Conservation (phyloP, 2,329 filamentous ascomycete genomes). For the Botrytis fabae region DNA sequence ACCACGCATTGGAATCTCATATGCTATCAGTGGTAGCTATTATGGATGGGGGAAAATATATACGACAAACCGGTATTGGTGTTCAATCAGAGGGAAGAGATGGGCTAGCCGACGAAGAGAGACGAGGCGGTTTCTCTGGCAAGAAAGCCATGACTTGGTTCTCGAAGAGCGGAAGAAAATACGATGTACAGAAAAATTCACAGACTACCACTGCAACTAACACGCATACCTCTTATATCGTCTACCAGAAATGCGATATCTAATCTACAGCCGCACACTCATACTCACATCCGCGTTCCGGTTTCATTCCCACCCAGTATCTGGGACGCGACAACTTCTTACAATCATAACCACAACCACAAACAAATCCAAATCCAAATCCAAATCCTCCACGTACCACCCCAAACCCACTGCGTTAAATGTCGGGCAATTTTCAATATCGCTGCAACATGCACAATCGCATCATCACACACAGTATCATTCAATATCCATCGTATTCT, state of each 20-base stretch:
- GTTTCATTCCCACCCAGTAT: background rate
- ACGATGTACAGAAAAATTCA: background rate
- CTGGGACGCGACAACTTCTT: background rate
- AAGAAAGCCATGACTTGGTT: background rate
- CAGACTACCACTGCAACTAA: slow-evolving; percentile 49
- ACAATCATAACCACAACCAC: background rate
- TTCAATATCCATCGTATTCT: slow-evolving; percentile 42
- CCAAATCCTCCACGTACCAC: no score
- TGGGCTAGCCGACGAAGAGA: slow-evolving; percentile 48
- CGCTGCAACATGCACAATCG: slow-evolving; percentile 49
- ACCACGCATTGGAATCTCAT: slow-evolving; percentile 52
- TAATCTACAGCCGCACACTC: slow-evolving; percentile 41
- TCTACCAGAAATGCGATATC: slow-evolving; percentile 66
- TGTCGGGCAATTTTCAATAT: slow-evolving; percentile 64
- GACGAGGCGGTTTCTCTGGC: slow-evolving; percentile 35
- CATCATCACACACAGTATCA: slow-evolving; percentile 47
- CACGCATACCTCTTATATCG: slow-evolving; percentile 58
- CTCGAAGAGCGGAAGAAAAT: background rate
- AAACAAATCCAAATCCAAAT: no score
- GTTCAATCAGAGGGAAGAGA: slow-evolving; percentile 46
- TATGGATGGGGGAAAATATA: slow-evolving; percentile 45
- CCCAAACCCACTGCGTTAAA: slow-evolving; percentile 57
- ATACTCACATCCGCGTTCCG: background rate
- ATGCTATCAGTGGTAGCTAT: slow-evolving; percentile 55
- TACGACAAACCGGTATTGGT: slow-evolving; percentile 45